phyloP scores from a whole-genome alignment of 352 stramenopile genomes.

The Phytopythium delawarense region DNA sequence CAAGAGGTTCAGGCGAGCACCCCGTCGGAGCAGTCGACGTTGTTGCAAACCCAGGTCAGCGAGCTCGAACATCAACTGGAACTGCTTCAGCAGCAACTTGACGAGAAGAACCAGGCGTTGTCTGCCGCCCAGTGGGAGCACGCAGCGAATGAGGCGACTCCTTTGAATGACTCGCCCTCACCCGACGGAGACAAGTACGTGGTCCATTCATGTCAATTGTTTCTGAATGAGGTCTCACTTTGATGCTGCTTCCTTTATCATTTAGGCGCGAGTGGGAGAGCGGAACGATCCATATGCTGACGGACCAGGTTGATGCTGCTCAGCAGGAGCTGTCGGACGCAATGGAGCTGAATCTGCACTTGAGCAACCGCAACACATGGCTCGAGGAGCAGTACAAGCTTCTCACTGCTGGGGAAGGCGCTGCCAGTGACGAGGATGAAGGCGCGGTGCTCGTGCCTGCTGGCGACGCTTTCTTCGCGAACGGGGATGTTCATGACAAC shows the following conservation, averaged over 20 bases:
- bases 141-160: neutral
- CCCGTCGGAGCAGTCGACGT: slow-evolving; percentile 41
- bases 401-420: slow-evolving; percentile 25
- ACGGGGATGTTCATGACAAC: slow-evolving; percentile 12
- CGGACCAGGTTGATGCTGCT: slow-evolving; percentile 61
- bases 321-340: slow-evolving; percentile 77
- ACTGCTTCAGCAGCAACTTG: slow-evolving; percentile 54
- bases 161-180: slow-evolving; percentile 7
- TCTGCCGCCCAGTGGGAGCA: slow-evolving; percentile 25
- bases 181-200: slow-evolving; percentile 39
- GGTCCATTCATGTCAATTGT: neutral
- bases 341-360: slow-evolving; percentile 78
- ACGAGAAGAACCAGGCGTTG: slow-evolving; percentile 54
- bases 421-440: slow-evolving; percentile 26
- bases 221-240: neutral
- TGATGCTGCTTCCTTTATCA: neutral
- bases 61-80: slow-evolving; percentile 63
- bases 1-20: slow-evolving; percentile 54
- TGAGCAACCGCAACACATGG: slow-evolving; percentile 77
- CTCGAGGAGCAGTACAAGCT: slow-evolving; percentile 69
- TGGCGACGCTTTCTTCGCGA: slow-evolving; percentile 3
- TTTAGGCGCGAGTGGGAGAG: slow-evolving; percentile 36
- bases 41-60: slow-evolving; percentile 44
- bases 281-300: slow-evolving; percentile 51
- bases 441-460: slow-evolving; percentile 15